These are phyloP conservation scores for Isoetes engelmannii DNA, from an alignment of 83 land plant genomes.

Conservation along the genomic window DNA sequence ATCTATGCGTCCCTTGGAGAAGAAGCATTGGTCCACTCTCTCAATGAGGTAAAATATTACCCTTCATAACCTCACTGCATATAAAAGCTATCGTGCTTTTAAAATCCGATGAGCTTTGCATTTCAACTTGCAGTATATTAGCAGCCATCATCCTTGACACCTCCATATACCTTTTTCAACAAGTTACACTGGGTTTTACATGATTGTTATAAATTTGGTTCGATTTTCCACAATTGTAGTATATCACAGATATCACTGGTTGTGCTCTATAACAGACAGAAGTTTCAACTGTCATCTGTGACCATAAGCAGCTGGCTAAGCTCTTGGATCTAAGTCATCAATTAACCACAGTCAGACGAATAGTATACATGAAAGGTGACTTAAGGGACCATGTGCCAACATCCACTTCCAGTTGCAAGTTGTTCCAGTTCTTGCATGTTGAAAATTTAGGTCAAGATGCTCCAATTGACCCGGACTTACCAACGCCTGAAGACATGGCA, in stretches of 20 bases:
- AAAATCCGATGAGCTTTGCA: no score
- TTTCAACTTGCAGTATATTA: neutral
- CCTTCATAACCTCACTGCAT: neutral
- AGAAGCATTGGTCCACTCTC: constrained; percentile 4
- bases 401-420: neutral
- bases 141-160: neutral
- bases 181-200: neutral
- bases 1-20: constrained; percentile 10
- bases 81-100: neutral
- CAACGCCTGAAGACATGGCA: neutral
- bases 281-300: constrained; percentile 11
- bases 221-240: neutral
- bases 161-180: neutral
- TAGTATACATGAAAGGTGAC: constrained; percentile 8
- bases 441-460: constrained; percentile 2
- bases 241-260: neutral
- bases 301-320: constrained; percentile 3
- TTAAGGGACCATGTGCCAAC: neutral
- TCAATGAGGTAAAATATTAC: constrained; percentile 13
- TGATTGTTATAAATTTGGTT: neutral
- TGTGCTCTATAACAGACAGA: constrained; percentile 2
- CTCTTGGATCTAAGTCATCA: neutral
- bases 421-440: neutral
- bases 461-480: constrained; percentile 2
- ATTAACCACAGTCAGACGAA: neutral